Evolutionary conservation across 2,329 filamentous ascomycete genomes (phyloP).

Genomic region (Aureobasidium sp.): DNA sequence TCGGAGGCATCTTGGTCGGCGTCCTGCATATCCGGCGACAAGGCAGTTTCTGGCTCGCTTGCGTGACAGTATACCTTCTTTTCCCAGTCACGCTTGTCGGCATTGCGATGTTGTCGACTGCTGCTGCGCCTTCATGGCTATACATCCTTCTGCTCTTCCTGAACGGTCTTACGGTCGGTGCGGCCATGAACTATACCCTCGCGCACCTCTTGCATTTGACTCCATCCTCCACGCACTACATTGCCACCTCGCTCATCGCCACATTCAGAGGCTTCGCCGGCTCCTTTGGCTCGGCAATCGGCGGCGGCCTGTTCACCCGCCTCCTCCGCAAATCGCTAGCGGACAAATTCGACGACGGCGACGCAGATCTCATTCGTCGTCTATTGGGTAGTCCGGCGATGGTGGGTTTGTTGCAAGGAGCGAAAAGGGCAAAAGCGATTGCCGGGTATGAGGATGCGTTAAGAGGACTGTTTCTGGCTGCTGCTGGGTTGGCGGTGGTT

Average conservation of each 20-base stretch:
- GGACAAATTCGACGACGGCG: constrained; percentile 47
- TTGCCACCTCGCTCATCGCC: constrained; percentile 66
- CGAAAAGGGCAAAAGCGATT: constrained; percentile 46
- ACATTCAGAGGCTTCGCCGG: constrained; percentile 79
- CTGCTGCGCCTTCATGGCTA: constrained; percentile 42
- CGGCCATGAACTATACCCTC: constrained; percentile 71
- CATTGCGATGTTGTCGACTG: constrained; percentile 51
- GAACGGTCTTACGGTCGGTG: constrained; percentile 68
- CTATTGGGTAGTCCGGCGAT: constrained; percentile 54
- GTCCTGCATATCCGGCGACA: constrained; percentile 66
- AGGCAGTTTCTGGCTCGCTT: constrained; percentile 61
- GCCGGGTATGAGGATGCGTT: constrained; percentile 49
- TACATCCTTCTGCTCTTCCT: constrained; percentile 58
- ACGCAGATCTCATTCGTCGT: constrained; percentile 44
- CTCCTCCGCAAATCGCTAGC: constrained; percentile 50
- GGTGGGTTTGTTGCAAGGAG: constrained; percentile 43
- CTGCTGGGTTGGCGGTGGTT: constrained; percentile 42
- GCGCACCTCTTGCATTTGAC: constrained; percentile 73
- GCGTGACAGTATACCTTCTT: constrained; percentile 47
- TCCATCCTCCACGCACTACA: constrained; percentile 58
- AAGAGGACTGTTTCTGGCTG: constrained; percentile 47
- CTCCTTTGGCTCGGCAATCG: constrained; percentile 71
- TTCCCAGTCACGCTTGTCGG: constrained; percentile 56
- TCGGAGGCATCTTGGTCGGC: constrained; percentile 66
- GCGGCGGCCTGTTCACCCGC: constrained; percentile 67